Evolutionary conservation across 129 eudicot species (phyloP), one percentile per base, ranked within the genome.

Genomic region (Glebionis coronaria): DNA sequence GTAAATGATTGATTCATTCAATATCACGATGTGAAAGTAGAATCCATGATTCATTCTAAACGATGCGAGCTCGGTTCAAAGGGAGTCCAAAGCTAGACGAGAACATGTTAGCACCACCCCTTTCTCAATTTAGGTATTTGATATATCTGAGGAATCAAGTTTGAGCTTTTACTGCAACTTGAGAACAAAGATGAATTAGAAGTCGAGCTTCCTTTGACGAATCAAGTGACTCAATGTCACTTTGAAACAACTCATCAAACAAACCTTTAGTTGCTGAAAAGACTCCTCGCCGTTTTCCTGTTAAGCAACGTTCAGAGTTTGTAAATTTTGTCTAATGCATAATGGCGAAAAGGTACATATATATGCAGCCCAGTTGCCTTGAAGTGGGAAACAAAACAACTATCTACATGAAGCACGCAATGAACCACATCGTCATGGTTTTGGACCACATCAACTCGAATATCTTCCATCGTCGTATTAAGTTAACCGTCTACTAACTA

Each of bases 171-270:
- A 35, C 65, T 75, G 53, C n/a, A n/a, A n/a, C 83, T 81, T 12
- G 78, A 66, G 79, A 72, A 69, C 5, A 75, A 72, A 38, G 88
- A 83, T 0, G 89, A 76, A 66, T 75, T 61, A 44, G 80, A 58
- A 18, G 76, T 28, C 18, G 88, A 68, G 66, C 71, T 82, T 28
- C 65, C 79, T 19, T 73, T 69, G 90, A 76, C 16, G 84, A 82
- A 19, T 61, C 35, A 55, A 74, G 68, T 12, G 69, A 28, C 16
- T 81, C 85, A 0, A 77, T 71, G 52, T 84, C 97, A 45, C 83
- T 85, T 18, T 79, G 76, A 73, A 91, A 82, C 88, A 91, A 81
- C 45, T 91, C 95, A 52, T 91, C 86, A 44, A 87, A 87, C 71
- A 90, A 70, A 25, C 82, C 75, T 90, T 85, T 57, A 87, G 59